Evolutionary conservation across 2,329 filamentous ascomycete genomes (phyloP).

Genomic region (Claviceps maximensis): DNA sequence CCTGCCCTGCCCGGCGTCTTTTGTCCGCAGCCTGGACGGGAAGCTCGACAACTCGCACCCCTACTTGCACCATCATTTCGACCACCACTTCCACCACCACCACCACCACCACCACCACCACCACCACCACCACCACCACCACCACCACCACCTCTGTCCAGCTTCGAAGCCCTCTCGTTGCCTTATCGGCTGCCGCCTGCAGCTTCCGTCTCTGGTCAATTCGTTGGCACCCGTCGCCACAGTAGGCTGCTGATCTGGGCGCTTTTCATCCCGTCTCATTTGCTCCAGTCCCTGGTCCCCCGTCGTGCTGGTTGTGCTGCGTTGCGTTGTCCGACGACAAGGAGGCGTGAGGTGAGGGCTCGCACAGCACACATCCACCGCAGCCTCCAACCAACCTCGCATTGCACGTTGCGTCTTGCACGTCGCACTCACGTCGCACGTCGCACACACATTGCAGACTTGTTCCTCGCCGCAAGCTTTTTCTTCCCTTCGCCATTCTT

Average conservation of each 20-base stretch:
- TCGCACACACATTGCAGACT: background rate
- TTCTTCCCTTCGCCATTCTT: no score
- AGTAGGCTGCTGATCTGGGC: background rate
- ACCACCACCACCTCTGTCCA: background rate
- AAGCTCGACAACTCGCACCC: background rate
- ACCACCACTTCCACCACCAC: no score
- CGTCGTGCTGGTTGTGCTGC: no score
- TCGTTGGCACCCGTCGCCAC: constrained; percentile 2
- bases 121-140: background rate
- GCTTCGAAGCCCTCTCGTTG: background rate
- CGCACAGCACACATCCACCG: background rate
- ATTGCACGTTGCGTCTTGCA: background rate
- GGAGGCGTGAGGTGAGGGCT: background rate
- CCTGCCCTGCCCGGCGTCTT: background rate
- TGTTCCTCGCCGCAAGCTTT: background rate
- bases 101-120: no score
- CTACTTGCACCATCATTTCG: no score
- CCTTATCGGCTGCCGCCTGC: constrained; percentile 1
- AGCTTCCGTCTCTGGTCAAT: background rate
- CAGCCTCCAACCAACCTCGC: background rate
- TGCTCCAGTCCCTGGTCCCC: background rate
- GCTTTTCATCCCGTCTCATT: background rate
- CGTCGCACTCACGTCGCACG: background rate
- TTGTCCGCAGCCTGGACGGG: background rate
- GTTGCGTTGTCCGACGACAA: background rate